Base-by-base conservation (phyloP, 2,329 filamentous ascomycete genomes). In the Corinectria fuckeliana region DNA sequence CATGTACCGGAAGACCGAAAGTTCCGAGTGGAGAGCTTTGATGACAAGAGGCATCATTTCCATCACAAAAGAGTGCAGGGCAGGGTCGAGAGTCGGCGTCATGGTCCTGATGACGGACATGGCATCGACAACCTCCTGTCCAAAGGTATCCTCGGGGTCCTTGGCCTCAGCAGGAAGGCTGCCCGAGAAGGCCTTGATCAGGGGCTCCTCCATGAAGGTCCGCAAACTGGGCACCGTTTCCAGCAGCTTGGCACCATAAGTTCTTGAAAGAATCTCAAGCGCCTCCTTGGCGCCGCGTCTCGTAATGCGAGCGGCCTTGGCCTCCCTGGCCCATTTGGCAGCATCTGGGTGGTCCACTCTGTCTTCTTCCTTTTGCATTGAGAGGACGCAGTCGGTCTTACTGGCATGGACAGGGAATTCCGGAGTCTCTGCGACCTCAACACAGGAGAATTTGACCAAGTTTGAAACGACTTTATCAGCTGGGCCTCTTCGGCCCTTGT, bases 391-490 rank as follows among this genome's bases (percentile, higher is more conserved):
- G 64, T 88, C 88, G 44, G 89, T 91, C 71, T 96, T 89, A 41
- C 82, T 75, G 2, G 90, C 91, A 70, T 98, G 95, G 25, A 91
- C 89, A 4, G 89, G 87, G 74, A 98, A 98, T 71, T 98, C 95
- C 0, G 95, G 95, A 0, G 96, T 99, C 75, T 99, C 96, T 0
- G 95, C 94, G 1, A 96, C 96, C 74, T 99, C 95, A 71, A 97
- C 92, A 72, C 95, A 99, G 64, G 93, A 97, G 77, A 97, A 99
- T 72, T 97, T 98, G 78, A 96, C 92, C 51, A 99, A 78, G 72
- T 99, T 99, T 45, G 91, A 89, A 25, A 98, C 93, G 13, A 99
- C 91, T 78, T 99, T 99, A 75, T 97, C 93, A 14, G 95, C 93
- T 11, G 96, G 92, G 14, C 89, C 92, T 56, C 89, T 86, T 62